Percentiles rank a stretch among this genome's conserved stretches.
These are phyloP conservation scores for Rubia balearica DNA, from an alignment of 305 asterid species.

Conservation along the genomic window DNA sequence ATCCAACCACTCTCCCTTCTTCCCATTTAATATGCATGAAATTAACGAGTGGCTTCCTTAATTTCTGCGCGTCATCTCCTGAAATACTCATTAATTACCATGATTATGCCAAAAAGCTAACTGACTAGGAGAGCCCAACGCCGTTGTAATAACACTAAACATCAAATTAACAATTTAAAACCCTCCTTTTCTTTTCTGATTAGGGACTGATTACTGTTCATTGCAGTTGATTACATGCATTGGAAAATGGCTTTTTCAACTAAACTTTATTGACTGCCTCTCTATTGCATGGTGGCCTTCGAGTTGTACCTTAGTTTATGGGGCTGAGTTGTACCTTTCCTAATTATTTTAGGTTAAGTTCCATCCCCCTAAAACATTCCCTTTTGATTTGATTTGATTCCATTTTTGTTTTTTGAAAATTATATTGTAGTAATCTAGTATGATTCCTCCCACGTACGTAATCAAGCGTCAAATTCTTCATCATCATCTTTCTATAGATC, in stretches of 20 bases:
- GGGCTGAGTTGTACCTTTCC: conserved; percentile 4
- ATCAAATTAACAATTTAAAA: not conserved
- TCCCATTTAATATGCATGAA: not conserved
- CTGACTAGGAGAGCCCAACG: not conserved
- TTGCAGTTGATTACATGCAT: not conserved
- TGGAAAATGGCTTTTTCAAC: conserved; percentile 21
- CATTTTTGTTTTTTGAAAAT: not conserved
- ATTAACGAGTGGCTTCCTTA: not conserved
- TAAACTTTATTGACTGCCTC: conserved; percentile 31
- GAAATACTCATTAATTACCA: not conserved
- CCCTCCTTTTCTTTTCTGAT: not conserved
- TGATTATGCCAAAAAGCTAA: not conserved
- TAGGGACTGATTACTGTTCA: conserved; percentile 8
- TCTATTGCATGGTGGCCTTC: conserved; percentile 20
- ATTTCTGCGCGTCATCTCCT: not conserved
- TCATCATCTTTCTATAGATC: conserved; percentile 17
- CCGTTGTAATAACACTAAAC: not conserved
- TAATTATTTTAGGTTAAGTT: conserved; percentile 29
- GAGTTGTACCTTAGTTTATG: conserved; percentile 20
- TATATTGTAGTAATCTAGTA: not conserved
- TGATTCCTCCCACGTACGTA: conserved; percentile 19
- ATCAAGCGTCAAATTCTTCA: conserved; percentile 33
- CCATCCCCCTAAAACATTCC: conserved; percentile 28
- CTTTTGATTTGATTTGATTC: conserved; percentile 4
- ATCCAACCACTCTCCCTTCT: not conserved